phyloP scores from a whole-genome alignment of 176 grass and related monocot species.

The Secale cereale region DNA sequence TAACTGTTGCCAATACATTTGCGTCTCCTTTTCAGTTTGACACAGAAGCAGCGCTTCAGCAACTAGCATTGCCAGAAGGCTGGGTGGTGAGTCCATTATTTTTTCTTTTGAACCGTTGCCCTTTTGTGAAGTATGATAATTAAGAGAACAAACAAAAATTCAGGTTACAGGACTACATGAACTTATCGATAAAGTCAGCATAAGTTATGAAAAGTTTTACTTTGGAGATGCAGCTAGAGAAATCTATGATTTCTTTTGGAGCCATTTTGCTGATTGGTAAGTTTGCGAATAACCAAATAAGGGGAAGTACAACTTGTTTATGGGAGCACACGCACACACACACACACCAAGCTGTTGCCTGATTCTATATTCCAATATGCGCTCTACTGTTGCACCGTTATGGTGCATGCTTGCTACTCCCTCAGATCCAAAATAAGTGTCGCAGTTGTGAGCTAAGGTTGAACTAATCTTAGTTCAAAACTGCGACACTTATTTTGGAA shows the following conservation, averaged over 20 bases:
- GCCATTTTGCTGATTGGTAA: conserved; percentile 98
- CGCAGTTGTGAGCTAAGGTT: no score
- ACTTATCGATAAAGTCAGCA: conserved; percentile 78
- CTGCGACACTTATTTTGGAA: no score
- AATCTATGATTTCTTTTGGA: conserved; percentile 99
- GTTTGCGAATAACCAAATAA: conserved; percentile 9
- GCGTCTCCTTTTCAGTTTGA: conserved; percentile 58
- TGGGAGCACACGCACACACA: no score
- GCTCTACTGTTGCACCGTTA: background rate
- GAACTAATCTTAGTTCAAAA: no score
- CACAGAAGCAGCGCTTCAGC: conserved; percentile 60
- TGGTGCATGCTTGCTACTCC: background rate
- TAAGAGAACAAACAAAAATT: conserved; percentile 24
- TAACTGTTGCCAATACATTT: conserved; percentile 32
- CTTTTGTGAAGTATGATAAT: conserved; percentile 21
- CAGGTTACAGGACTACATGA: conserved; percentile 95
- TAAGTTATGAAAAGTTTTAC: conserved; percentile 95
- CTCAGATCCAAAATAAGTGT: no score
- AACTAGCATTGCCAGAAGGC: conserved; percentile 80
- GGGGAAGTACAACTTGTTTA: background rate
- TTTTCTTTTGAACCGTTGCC: conserved; percentile 28
- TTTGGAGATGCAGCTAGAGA: conserved; percentile 97
- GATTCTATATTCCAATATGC: background rate
- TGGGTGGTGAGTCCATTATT: conserved; percentile 78
- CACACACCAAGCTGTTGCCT: background rate